phyloP scores from a whole-genome alignment of 106 monocot genomes.

The Dendrobium chrysotoxum region DNA sequence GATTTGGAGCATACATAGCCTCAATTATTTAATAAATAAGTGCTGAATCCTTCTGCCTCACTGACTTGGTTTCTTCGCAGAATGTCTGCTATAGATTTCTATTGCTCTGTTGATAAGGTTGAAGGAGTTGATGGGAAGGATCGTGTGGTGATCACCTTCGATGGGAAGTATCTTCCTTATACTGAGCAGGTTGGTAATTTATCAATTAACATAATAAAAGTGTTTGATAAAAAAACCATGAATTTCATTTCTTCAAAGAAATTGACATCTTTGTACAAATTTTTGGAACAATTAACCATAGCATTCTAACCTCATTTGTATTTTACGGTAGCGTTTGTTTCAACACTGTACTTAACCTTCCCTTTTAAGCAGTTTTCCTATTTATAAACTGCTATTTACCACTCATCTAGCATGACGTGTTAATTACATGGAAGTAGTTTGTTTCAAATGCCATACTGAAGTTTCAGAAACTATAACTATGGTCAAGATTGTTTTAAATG shows the following conservation, averaged over 20 bases:
- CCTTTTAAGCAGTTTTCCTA: neutral
- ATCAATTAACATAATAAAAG: neutral
- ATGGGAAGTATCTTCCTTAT: slow-evolving; percentile 86
- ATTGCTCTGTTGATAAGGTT: slow-evolving; percentile 83
- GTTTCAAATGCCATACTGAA: no score
- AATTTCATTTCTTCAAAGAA: neutral
- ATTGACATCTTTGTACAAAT: neutral
- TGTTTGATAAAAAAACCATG: neutral
- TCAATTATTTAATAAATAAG: neutral
- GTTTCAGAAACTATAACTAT: no score
- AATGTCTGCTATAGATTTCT: slow-evolving; percentile 95
- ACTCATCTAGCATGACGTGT: no score
- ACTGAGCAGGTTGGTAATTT: slow-evolving; percentile 57
- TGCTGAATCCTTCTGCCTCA: neutral
- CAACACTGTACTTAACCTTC: neutral
- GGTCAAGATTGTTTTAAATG: no score
- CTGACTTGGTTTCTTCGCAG: slow-evolving; percentile 25
- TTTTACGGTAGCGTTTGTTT: neutral
- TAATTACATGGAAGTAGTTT: no score
- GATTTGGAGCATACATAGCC: neutral
- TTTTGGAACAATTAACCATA: neutral
- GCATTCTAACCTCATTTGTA: neutral
- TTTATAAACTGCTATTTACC: neutral
- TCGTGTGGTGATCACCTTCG: slow-evolving; percentile 84
- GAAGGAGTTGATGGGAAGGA: slow-evolving; percentile 81